phyloP scores from a whole-genome alignment of 2,329 filamentous ascomycete genomes.

The Fusarium clavum region DNA sequence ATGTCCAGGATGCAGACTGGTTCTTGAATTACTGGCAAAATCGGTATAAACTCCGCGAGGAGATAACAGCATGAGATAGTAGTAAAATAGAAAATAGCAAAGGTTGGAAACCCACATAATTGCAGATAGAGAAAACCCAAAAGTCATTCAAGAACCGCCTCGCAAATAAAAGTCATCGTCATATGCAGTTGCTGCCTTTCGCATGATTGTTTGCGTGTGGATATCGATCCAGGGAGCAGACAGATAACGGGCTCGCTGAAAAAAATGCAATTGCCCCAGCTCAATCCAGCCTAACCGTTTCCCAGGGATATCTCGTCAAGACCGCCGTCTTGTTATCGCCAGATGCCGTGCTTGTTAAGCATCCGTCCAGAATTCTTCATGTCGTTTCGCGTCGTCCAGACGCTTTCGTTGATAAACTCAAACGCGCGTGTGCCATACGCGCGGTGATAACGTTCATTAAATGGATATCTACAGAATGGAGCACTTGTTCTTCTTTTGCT shows the following conservation, averaged over 20 bases:
- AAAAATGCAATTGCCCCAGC: constrained; percentile 20
- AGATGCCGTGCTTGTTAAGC: constrained; percentile 40
- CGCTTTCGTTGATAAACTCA: constrained; percentile 40
- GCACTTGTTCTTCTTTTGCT: constrained; percentile 76
- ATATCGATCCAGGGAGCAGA: constrained; percentile 19
- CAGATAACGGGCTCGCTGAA: constrained; percentile 19
- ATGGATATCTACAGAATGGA: constrained; percentile 69
- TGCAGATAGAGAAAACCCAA: constrained; percentile 43
- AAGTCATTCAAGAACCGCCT: constrained; percentile 48
- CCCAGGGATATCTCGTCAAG: constrained; percentile 42
- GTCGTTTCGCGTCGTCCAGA: constrained; percentile 43
- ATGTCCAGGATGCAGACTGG: constrained; percentile 31
- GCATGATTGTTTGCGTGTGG: constrained; percentile 22
- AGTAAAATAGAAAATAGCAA: constrained; percentile 36
- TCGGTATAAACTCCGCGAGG: constrained; percentile 47
- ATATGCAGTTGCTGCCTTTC: constrained; percentile 42
- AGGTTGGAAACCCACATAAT: constrained; percentile 33
- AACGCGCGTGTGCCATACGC: constrained; percentile 16
- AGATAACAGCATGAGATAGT: constrained; percentile 40
- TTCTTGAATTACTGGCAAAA: constrained; percentile 47
- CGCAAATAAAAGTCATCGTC: constrained; percentile 44
- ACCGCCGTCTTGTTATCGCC: constrained; percentile 45
- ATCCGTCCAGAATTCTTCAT: constrained; percentile 42
- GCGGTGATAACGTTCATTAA: constrained; percentile 23
- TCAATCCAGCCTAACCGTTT: constrained; percentile 27